Evolutionary conservation across 176 grass and related monocot genomes (phyloP).

Genomic region (Carex cristatella): DNA sequence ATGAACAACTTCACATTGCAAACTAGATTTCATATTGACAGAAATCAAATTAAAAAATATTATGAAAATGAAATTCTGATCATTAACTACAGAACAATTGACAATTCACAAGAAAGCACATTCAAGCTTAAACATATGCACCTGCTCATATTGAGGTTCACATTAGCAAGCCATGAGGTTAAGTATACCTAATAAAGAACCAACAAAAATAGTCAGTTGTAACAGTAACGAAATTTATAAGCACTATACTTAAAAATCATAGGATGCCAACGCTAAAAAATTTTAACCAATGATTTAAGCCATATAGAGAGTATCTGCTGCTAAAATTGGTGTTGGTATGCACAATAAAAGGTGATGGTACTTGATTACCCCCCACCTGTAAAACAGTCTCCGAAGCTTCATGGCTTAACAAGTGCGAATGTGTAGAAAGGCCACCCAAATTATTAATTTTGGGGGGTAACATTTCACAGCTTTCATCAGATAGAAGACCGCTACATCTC

Average conservation of each 20-base stretch:
- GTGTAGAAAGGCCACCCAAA: slow-evolving; percentile 22
- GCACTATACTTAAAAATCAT: background rate
- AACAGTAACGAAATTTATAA: background rate
- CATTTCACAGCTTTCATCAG: slow-evolving; percentile 30
- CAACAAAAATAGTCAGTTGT: background rate
- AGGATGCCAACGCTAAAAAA: background rate
- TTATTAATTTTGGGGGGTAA: slow-evolving; percentile 29
- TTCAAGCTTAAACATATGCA: background rate
- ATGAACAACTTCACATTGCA: background rate
- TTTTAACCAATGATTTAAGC: background rate
- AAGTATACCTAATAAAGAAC: slow-evolving; percentile 6
- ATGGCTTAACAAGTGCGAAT: slow-evolving; percentile 17
- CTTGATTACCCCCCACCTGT: slow-evolving; percentile 39
- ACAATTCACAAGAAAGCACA: background rate
- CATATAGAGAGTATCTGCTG: background rate
- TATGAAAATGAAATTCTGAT: background rate
- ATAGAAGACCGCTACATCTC: slow-evolving; percentile 40
- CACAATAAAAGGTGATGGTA: background rate
- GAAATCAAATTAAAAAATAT: background rate
- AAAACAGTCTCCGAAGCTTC: slow-evolving; percentile 38
- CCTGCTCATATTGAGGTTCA: slow-evolving; percentile 12
- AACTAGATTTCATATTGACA: background rate
- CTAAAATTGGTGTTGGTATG: background rate
- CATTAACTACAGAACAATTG: background rate
- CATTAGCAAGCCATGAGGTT: slow-evolving; percentile 15